Conservation (phyloP, 2,329 filamentous ascomycete genomes). For the Colletotrichum somersetense region DNA sequence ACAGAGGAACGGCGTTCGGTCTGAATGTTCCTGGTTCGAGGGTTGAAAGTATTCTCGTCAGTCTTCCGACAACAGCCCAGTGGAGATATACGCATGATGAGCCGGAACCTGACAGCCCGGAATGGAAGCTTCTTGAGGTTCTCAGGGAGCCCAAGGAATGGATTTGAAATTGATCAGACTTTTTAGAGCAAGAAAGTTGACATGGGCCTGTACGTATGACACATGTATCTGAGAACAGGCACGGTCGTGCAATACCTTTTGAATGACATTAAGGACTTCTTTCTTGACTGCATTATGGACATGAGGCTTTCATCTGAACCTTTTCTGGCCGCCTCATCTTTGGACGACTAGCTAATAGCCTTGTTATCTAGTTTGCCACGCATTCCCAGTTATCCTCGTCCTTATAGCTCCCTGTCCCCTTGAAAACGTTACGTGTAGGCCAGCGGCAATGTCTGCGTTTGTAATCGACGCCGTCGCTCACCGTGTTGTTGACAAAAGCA, state of each 20-base stretch:
- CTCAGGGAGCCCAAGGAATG: constrained; percentile 72
- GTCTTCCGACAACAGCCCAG: constrained; percentile 87
- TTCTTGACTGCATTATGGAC: not conserved
- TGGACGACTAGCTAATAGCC: too few relatives aligned
- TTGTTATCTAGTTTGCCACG: not conserved
- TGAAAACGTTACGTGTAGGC: constrained; percentile 50
- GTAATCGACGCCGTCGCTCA: constrained; percentile 47
- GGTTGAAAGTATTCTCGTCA: constrained; percentile 98
- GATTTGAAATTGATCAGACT: constrained; percentile 58
- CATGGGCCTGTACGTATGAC: not conserved
- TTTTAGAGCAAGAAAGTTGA: not conserved
- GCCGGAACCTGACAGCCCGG: constrained; percentile 69
- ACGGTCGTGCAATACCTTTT: not conserved
- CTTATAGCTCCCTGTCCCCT: constrained; percentile 38
- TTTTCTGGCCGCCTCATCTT: too few relatives aligned
- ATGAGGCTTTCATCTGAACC: not conserved
- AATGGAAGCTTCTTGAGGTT: constrained; percentile 83
- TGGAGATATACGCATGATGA: constrained; percentile 94
- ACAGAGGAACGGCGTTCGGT: constrained; percentile 94
- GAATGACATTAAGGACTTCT: too few relatives aligned
- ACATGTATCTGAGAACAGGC: not conserved
- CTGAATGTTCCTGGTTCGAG: constrained; percentile 90
- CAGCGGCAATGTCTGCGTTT: constrained; percentile 52
- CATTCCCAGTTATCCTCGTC: constrained; percentile 38
- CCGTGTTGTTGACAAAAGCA: constrained; percentile 47